Evolutionary conservation across 2,329 filamentous ascomycete species (phyloP).

Genomic region (Pyrenophora tritici-repentis): DNA sequence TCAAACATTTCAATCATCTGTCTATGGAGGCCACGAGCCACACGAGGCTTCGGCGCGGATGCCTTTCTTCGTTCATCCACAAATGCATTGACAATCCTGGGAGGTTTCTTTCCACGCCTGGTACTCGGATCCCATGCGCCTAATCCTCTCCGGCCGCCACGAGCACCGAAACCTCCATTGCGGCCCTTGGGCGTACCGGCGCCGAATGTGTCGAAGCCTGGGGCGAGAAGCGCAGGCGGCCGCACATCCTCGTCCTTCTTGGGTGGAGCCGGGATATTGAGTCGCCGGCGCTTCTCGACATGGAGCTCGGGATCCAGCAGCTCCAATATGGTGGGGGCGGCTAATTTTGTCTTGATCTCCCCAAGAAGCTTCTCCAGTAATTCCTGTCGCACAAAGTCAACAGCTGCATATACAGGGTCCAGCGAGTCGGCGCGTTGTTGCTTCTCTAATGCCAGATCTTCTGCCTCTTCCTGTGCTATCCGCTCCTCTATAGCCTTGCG

Average conservation of each 20-base stretch:
- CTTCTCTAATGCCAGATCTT: conserved; percentile 89
- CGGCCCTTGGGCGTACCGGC: conserved; percentile 66
- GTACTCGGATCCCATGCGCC: conserved; percentile 53
- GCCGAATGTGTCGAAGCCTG: conserved; percentile 64
- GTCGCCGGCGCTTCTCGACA: conserved; percentile 73
- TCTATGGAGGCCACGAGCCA: conserved; percentile 78
- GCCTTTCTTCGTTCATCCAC: conserved; percentile 64
- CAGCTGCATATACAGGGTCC: conserved; percentile 85
- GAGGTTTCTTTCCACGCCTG: conserved; percentile 46
- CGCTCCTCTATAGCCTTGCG: conserved; percentile 70
- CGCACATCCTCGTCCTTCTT: conserved; percentile 63
- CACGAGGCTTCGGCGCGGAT: conserved; percentile 60
- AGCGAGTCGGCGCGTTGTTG: conserved; percentile 82
- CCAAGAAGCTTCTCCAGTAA: conserved; percentile 84
- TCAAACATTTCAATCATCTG: conserved; percentile 73
- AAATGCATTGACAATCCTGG: conserved; percentile 53
- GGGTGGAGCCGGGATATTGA: conserved; percentile 73
- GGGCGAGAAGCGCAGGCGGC: conserved; percentile 59
- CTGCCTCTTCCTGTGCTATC: conserved; percentile 72
- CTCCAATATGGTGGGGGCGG: conserved; percentile 77
- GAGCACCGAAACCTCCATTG: conserved; percentile 47
- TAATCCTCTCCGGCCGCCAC: conserved; percentile 48
- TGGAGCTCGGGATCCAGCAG: conserved; percentile 84
- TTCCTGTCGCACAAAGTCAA: conserved; percentile 77
- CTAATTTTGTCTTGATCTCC: conserved; percentile 86